phyloP scores from a whole-genome alignment of 2,329 filamentous ascomycete genomes.

The Diaporthe ampelina region DNA sequence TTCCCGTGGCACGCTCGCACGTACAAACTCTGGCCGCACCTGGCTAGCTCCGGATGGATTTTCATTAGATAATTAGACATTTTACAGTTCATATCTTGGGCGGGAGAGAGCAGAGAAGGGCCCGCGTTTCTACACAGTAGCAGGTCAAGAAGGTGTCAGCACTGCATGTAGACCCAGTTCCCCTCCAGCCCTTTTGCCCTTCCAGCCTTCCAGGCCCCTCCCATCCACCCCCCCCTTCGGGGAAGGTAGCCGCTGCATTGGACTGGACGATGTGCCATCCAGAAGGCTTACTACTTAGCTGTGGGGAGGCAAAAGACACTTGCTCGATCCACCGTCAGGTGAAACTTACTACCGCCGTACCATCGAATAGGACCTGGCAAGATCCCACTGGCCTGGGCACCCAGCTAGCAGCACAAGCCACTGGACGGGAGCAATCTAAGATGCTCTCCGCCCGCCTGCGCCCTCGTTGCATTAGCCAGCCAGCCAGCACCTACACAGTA shows the following conservation, averaged over 20 bases:
- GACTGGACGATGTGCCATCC: conserved; percentile 11
- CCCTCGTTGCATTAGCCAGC: conserved; percentile 26
- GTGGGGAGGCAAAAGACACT: conserved; percentile 1
- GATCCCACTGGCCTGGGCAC: conserved; percentile 13
- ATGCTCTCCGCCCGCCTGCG: conserved; percentile 14
- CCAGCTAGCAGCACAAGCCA: conserved; percentile 8
- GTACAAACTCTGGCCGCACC: conserved; percentile 4
- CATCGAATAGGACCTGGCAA: conserved; percentile 19
- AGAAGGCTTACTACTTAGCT: not conserved
- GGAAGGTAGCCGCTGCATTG: conserved; percentile 29
- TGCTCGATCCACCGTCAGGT: conserved; percentile 22
- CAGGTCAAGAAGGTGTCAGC: conserved; percentile 2
- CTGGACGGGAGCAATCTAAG: conserved; percentile 28
- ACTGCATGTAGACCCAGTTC: conserved; percentile 22
- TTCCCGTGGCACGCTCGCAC: conserved; percentile 1
- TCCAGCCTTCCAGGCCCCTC: not conserved
- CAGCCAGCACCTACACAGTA: not conserved
- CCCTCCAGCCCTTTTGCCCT: conserved; percentile 20
- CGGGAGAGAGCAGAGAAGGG: not conserved
- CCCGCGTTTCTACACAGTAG: not conserved
- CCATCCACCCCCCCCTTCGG: conserved; percentile 8
- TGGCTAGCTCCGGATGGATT: conserved; percentile 19
- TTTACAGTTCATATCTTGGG: conserved; percentile 14
- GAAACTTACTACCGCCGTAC: conserved; percentile 32
- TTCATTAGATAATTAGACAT: conserved; percentile 34